Evolutionary conservation across 1,139 yeast genomes (phyloP).

Genomic region (Komagataea norvegica): DNA sequence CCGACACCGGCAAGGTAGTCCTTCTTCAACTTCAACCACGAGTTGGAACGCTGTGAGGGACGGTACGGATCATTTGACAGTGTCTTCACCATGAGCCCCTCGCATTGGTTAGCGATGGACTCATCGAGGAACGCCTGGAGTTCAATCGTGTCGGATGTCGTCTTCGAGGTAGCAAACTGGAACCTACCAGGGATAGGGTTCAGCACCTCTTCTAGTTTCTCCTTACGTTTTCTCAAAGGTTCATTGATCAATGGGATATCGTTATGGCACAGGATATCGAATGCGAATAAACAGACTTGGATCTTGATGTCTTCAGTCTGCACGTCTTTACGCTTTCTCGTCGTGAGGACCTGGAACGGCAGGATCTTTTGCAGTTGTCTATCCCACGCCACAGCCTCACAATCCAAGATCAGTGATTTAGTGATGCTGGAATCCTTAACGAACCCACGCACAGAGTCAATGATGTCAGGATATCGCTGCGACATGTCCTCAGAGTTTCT

Average conservation of each 20-base stretch:
- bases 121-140: slow-evolving; percentile 85
- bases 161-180: slow-evolving; percentile 70
- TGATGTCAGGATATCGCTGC: slow-evolving; percentile 87
- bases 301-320: slow-evolving; percentile 83
- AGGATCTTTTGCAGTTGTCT: slow-evolving; percentile 64
- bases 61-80: slow-evolving; percentile 83
- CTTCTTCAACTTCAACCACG: slow-evolving; percentile 93
- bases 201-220: slow-evolving; percentile 51
- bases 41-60: slow-evolving; percentile 90
- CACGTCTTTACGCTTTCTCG: slow-evolving; percentile 92
- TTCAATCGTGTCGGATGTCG: slow-evolving; percentile 70
- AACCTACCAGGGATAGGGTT: slow-evolving; percentile 70
- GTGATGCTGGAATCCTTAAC: slow-evolving; percentile 35
- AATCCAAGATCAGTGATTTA: slow-evolving; percentile 70
- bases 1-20: slow-evolving; percentile 94
- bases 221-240: slow-evolving; percentile 67
- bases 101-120: slow-evolving; percentile 86
- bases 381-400: slow-evolving; percentile 99
- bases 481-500: slow-evolving; percentile 98
- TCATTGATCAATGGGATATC: slow-evolving; percentile 66
- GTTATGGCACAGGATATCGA: slow-evolving; percentile 74
- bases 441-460: slow-evolving; percentile 62
- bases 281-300: slow-evolving; percentile 86
- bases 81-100: slow-evolving; percentile 94
- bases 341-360: slow-evolving; percentile 89